phyloP scores from a whole-genome alignment of 305 asterid genomes.

The Solanum chacoense region DNA sequence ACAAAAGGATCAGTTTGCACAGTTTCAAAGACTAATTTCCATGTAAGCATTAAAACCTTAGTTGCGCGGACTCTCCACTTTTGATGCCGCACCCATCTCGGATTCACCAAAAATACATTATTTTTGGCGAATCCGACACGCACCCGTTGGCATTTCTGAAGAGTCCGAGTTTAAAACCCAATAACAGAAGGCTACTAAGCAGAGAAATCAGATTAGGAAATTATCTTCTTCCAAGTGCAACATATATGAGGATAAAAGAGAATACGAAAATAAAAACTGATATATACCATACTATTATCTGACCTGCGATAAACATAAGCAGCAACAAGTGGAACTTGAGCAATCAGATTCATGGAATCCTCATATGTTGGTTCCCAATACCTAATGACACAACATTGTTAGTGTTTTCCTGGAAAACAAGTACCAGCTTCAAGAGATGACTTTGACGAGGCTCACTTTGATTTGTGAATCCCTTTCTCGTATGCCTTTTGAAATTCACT shows the following conservation, averaged over 20 bases:
- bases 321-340: slow-evolving; percentile 69
- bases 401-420: slow-evolving; percentile 9
- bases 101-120: too few relatives aligned
- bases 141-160: too few relatives aligned
- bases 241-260: not conserved
- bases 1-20: slow-evolving; percentile 4
- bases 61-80: too few relatives aligned
- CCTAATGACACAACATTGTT: slow-evolving; percentile 23
- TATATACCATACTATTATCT: slow-evolving; percentile 2
- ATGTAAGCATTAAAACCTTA: not conserved
- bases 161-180: not conserved
- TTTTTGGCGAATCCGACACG: too few relatives aligned
- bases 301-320: slow-evolving; percentile 79
- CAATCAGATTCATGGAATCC: slow-evolving; percentile 79
- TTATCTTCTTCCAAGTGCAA: not conserved
- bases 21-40: not conserved
- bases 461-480: slow-evolving; percentile 78
- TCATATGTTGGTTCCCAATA: slow-evolving; percentile 79
- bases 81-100: too few relatives aligned
- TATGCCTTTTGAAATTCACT: slow-evolving; percentile 89
- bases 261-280: not conserved
- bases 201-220: not conserved
- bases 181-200: not conserved
- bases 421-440: not conserved
- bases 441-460: slow-evolving; percentile 42